Base-by-base conservation (phyloP, 495 filamentous ascomycete species). In the Neurospora sp. region DNA sequence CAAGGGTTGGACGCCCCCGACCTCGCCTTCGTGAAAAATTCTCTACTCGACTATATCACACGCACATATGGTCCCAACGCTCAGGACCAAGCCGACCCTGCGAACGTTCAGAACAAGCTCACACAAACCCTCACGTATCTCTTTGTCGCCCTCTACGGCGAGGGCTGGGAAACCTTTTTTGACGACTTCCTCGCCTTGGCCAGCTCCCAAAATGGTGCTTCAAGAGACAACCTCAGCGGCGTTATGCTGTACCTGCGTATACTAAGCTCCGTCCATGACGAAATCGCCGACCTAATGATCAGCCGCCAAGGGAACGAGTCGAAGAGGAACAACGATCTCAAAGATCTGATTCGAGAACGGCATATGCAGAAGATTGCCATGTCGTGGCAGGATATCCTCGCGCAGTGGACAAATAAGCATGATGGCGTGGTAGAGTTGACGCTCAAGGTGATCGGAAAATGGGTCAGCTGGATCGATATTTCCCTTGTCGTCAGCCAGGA, bases 401-500 rank as follows among this genome's bases (percentile, higher is more conserved):
- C 89, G 6, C 87, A 90, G 76, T 98, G 94, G 89, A 87, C 86
- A 73, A 90, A 90, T 72, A 88, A 88, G 48, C 89, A 96, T 69
- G 89, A 94, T 75, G 78, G 77, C 27, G 86, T 98, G 73, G 86
- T 96, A 27, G 93, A 97, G 82, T 89, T 94, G 86, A 94, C 91
- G 75, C 86, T 99, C 39, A 94, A 91, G 82, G 90, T 93, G 14
- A 89, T 98, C 69, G 93, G 93, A 23, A 92, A 93, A 79, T 99
- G 96, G 96, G 94, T 97, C 69, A 93, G 92, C 86, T 99, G 96
- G 96, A 95, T 94, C 74, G 96, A 98, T 76, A 98, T 99, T 76
- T 91, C 90, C 23, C 85, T 99, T 46, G 89, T 98, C 62, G 92
- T 98, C 75, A 96, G 97, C 80, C 89, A 95, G 76, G 88, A 90